Base-by-base conservation (phyloP, 2,329 filamentous ascomycete species). In the Aspergillus costaricaensis region DNA sequence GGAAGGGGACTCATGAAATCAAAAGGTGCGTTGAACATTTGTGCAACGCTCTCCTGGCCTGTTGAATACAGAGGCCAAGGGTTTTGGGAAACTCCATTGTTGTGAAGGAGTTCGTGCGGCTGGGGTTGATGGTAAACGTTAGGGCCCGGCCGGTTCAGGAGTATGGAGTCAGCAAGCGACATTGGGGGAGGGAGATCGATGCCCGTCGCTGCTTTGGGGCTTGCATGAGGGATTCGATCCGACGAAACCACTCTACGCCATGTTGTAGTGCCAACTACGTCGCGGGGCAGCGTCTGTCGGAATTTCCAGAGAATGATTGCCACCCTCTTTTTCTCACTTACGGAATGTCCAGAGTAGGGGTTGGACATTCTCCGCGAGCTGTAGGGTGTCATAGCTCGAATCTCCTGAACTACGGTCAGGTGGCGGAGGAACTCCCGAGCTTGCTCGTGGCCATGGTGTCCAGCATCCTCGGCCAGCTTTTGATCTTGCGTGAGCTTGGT, bases 291-390 rank as follows among this genome's bases (percentile, higher is more conserved):
- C n/a, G 77, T 77, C 64, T 79, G 74, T 6, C 76, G 76, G 67
- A 82, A 82, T 55, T 76, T 79, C 80, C 80, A 82, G 17, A 80
- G 70, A 14, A 82, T 61, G 48, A 81, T 73, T 2, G 77, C 77
- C 70, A 80, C 76, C 25, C 76, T 70, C 62, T 76, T 74, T 44
- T 72, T 70, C 48, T 75, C 69, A 17, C 70, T 69, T 12, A 61
- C 63, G 2, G 67, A 51, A n/a, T 68, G 66, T 9, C 62, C 57
- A 38, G 65, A 62, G 58, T 70, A 72, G 32, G 68, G 68, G 43
- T 65, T 71, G 1, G 73, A 69, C 10, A 72, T 59, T 8, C 71
- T 67, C 5, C 67, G 68, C 30, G 69, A 66, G 57, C 57, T 67
- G 30, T 67, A 60, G 27, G 72, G 66, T 1, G 43, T 53, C 15